phyloP scores from a whole-genome alignment of 805 yeast genomes.

The Ogataea trehalophila region DNA sequence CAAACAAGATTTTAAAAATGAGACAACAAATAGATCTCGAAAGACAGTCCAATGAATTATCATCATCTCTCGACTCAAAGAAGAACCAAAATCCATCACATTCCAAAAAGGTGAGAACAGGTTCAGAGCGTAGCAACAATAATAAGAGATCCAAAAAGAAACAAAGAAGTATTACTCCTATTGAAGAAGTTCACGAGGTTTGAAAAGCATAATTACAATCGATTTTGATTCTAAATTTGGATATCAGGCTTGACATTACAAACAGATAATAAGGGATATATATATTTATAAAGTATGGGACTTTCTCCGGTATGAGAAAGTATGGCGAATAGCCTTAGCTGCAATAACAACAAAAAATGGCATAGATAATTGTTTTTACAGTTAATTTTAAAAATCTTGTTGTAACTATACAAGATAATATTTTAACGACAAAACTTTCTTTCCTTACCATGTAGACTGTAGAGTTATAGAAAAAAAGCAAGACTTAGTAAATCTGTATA shows the following conservation, averaged over 20 bases:
- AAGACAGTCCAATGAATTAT: background rate
- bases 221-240: background rate
- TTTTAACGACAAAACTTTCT: no score
- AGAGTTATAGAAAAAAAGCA: no score
- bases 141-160: background rate
- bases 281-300: no score
- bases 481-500: no score
- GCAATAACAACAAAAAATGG: no score
- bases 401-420: no score
- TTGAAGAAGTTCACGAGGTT: background rate
- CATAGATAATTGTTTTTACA: no score
- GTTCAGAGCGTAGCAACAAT: background rate
- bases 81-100: background rate
- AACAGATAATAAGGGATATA: no score
- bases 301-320: no score
- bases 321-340: no score
- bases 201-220: background rate
- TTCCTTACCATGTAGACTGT: no score
- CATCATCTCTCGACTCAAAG: background rate
- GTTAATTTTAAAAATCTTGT: no score
- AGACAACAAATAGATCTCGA: constrained; percentile 6
- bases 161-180: background rate
- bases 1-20: constrained; percentile 14
- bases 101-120: background rate
- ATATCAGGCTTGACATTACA: background rate